These are phyloP conservation scores for Lepidium africanum DNA, from an alignment of 345 rosid genomes.

Conservation along the genomic window DNA sequence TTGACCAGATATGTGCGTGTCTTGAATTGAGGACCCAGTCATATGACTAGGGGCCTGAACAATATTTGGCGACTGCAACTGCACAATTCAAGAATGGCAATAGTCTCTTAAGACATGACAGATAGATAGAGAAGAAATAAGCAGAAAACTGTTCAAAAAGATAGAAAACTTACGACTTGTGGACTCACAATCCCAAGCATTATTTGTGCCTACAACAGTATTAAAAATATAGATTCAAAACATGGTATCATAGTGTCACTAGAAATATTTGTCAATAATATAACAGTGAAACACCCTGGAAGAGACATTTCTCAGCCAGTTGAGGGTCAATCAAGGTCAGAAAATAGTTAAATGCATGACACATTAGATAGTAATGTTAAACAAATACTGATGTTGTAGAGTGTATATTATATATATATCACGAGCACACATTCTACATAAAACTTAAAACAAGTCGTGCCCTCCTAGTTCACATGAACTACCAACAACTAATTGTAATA, in stretches of 20 bases:
- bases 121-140: conserved; percentile 2
- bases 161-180: conserved; percentile 60
- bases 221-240: neutral
- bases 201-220: conserved; percentile 64
- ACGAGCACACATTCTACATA: neutral
- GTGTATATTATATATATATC: neutral
- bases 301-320: neutral
- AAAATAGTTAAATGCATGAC: neutral
- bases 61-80: conserved; percentile 69
- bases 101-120: neutral
- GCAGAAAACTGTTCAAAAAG: conserved; percentile 2
- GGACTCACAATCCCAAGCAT: conserved; percentile 79
- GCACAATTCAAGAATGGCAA: conserved; percentile 32
- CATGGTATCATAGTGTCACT: neutral
- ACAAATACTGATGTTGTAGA: neutral
- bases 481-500: neutral
- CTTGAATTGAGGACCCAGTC: conserved; percentile 38
- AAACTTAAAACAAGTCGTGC: neutral
- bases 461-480: conserved; percentile 2
- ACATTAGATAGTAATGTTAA: neutral
- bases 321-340: neutral
- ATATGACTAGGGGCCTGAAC: conserved; percentile 48
- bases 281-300: neutral
- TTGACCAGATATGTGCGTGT: conserved; percentile 39
- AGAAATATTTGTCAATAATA: neutral